These are phyloP conservation scores for Xerocomus spinulosus DNA, from an alignment of 768 basidiomycete genomes.

Conservation along the genomic window DNA sequence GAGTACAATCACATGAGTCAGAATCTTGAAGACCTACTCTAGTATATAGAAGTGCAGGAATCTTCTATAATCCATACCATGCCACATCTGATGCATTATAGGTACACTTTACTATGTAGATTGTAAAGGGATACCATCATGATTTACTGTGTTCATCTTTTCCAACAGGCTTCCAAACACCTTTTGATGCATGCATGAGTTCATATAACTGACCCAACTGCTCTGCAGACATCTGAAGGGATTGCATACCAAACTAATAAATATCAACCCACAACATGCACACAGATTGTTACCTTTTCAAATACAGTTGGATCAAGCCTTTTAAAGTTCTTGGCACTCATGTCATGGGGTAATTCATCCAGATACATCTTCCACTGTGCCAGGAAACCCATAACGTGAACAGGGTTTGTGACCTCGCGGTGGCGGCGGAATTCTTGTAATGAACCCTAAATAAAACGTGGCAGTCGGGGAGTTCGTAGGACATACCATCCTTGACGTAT, in stretches of 20 bases:
- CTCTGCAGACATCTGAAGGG: conserved; percentile 73
- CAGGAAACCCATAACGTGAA: conserved; percentile 91
- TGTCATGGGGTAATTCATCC: conserved; percentile 56
- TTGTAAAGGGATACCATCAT: conserved; percentile 3
- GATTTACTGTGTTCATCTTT: conserved; percentile 12
- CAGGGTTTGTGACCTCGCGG: conserved; percentile 71
- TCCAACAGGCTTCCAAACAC: conserved; percentile 68
- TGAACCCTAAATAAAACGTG: conserved; percentile 3
- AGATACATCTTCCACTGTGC: conserved; percentile 95
- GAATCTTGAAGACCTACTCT: too few relatives aligned
- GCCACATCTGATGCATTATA: too few relatives aligned
- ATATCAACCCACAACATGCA: conserved; percentile 2
- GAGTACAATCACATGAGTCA: too few relatives aligned
- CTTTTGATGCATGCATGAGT: conserved; percentile 87
- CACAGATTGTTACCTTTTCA: conserved; percentile 55
- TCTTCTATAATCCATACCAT: too few relatives aligned
- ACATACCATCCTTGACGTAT: conserved; percentile 76
- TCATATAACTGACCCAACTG: conserved; percentile 94
- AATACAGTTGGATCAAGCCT: conserved; percentile 65
- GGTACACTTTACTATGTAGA: too few relatives aligned
- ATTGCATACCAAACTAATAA: not conserved
- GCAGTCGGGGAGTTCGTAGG: not conserved
- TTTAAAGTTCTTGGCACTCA: conserved; percentile 45
- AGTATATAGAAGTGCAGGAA: too few relatives aligned
- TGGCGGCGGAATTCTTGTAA: conserved; percentile 84